Evolutionary conservation across 306 rosid species (phyloP).

Genomic region (Dalbergia cochinchinensis): DNA sequence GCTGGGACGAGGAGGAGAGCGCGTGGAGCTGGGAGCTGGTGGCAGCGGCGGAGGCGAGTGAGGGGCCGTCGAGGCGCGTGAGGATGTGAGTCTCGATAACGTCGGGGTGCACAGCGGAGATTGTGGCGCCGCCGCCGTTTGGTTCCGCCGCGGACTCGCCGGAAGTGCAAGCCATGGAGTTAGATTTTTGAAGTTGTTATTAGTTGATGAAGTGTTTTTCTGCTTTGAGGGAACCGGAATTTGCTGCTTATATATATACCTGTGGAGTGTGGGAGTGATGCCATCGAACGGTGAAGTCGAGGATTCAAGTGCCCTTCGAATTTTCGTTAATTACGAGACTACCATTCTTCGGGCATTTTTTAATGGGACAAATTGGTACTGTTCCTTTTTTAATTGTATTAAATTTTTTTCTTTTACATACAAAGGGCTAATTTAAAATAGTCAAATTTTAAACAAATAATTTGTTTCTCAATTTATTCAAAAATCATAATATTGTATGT

Average conservation of each 20-base stretch:
- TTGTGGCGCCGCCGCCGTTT: conserved; percentile 20
- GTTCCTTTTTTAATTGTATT: too few relatives aligned
- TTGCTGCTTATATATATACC: neutral
- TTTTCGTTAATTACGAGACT: neutral
- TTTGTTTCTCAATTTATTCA: too few relatives aligned
- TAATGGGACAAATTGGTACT: too few relatives aligned
- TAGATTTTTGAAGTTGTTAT: neutral
- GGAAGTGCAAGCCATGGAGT: conserved; percentile 10
- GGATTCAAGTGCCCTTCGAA: neutral
- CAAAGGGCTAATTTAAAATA: too few relatives aligned
- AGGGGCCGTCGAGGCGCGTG: conserved; percentile 71
- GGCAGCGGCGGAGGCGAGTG: conserved; percentile 66
- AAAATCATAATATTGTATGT: too few relatives aligned
- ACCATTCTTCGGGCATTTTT: neutral
- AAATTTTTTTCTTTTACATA: too few relatives aligned
- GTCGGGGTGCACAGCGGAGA: conserved; percentile 68
- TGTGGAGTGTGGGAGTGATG: neutral
- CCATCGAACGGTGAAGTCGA: too few relatives aligned
- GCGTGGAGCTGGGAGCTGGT: conserved; percentile 59
- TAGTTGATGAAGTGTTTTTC: neutral
- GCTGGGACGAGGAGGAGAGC: conserved; percentile 50
- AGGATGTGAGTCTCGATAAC: conserved; percentile 70
- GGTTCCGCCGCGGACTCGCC: neutral
- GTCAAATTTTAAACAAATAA: too few relatives aligned
- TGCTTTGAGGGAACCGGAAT: neutral